Evolutionary conservation across 345 rosid genomes (phyloP).

Genomic region (Euphorbia tirucalli): DNA sequence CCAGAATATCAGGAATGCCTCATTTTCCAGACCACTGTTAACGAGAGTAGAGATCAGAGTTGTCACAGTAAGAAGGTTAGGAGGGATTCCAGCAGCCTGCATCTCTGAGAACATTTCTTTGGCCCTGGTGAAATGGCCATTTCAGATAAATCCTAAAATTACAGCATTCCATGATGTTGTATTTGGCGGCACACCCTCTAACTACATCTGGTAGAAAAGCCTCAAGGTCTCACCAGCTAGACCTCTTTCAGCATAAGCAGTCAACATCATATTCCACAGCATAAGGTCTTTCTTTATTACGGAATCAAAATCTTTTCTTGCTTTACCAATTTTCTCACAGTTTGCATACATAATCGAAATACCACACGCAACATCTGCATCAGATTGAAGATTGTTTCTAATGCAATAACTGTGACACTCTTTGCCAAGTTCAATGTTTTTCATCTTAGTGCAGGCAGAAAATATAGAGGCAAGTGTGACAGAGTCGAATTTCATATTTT

Average conservation of each 20-base stretch:
- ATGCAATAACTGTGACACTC: slow-evolving; percentile 67
- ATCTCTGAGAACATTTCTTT: slow-evolving; percentile 57
- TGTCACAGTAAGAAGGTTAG: slow-evolving; percentile 56
- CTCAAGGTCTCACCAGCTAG: slow-evolving; percentile 54
- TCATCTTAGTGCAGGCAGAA: no score
- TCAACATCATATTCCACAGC: slow-evolving; percentile 60
- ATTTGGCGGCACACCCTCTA: slow-evolving; percentile 58
- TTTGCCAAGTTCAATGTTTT: no score
- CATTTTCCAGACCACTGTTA: no score
- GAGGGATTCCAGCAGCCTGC: slow-evolving; percentile 44
- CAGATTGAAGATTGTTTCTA: slow-evolving; percentile 52
- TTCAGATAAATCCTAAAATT: slow-evolving; percentile 55
- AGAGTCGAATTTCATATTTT: no score
- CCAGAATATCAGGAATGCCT: no score
- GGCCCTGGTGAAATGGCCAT: slow-evolving; percentile 50
- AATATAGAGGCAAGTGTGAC: no score
- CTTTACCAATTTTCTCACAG: slow-evolving; percentile 50
- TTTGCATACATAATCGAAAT: slow-evolving; percentile 58
- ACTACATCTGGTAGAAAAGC: slow-evolving; percentile 72
- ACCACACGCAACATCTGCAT: slow-evolving; percentile 50
- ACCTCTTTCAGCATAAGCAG: slow-evolving; percentile 65
- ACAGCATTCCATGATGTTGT: slow-evolving; percentile 65
- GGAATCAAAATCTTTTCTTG: slow-evolving; percentile 49
- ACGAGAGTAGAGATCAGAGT: no score
- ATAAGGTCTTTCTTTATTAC: slow-evolving; percentile 43